Conservation (phyloP, 139 green algal species). For the Haematococcus lacustris region DNA sequence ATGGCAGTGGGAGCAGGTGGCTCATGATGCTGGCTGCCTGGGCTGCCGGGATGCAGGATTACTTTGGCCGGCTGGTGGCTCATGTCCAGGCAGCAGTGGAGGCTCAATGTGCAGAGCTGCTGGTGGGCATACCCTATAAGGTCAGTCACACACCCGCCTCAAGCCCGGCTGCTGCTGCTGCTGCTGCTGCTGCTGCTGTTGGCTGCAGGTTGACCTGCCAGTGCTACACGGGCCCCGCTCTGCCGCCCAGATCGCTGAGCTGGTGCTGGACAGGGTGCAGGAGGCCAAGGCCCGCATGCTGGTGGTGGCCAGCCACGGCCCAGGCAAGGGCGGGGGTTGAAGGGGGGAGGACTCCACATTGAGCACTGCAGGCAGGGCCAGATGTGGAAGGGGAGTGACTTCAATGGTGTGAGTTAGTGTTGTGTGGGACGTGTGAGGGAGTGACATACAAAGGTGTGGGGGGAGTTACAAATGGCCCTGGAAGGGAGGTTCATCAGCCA, state of each 20-base stretch:
- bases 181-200: too few species aligned
- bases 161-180: too few species aligned
- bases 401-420: neutral
- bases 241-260: neutral
- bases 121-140: too few species aligned
- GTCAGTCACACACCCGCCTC: too few species aligned
- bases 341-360: too few species aligned
- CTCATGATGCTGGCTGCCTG: too few species aligned
- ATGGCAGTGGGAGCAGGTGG: too few species aligned
- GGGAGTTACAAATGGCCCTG: neutral
- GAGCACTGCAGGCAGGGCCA: neutral
- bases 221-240: neutral
- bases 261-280: neutral
- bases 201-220: constrained; percentile 1
- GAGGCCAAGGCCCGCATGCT: neutral
- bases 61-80: too few species aligned
- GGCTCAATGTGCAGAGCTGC: too few species aligned
- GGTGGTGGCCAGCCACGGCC: constrained; percentile 6
- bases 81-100: too few species aligned
- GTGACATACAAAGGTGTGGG: neutral
- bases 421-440: too few species aligned
- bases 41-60: too few species aligned
- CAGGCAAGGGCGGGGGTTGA: neutral
- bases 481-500: neutral
- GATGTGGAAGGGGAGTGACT: neutral